phyloP scores from a whole-genome alignment of 164 flowering plant genomes.

The Piper betle region DNA sequence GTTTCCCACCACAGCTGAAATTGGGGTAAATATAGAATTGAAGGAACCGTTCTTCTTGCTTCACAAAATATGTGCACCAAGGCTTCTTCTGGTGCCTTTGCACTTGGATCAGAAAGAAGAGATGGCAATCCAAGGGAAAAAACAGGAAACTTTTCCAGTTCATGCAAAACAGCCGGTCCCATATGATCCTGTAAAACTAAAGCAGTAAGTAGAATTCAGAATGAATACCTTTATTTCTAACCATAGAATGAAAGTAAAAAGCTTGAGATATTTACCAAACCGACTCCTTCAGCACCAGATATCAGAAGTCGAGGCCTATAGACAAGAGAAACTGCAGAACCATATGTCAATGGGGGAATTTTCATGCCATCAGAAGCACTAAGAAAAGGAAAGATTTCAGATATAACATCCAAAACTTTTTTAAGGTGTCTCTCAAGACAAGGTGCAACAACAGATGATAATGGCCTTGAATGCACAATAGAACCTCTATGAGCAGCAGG shows the following conservation, averaged over 20 bases:
- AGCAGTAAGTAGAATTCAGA: slow-evolving; percentile 46
- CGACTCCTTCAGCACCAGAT: slow-evolving; percentile 69
- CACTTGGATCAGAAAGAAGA: slow-evolving; percentile 98
- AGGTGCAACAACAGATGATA: slow-evolving; percentile 80
- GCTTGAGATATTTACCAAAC: slow-evolving; percentile 62
- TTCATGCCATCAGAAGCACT: slow-evolving; percentile 44
- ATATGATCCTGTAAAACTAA: slow-evolving; percentile 89
- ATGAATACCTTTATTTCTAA: slow-evolving; percentile 1
- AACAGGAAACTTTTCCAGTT: slow-evolving; percentile 97
- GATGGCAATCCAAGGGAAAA: slow-evolving; percentile 94
- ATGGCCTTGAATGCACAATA: slow-evolving; percentile 83
- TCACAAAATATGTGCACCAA: slow-evolving; percentile 94
- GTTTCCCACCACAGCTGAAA: slow-evolving; percentile 97
- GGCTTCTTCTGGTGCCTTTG: slow-evolving; percentile 97
- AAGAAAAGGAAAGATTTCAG: slow-evolving; percentile 63
- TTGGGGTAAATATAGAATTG: slow-evolving; percentile 84
- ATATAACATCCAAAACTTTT: slow-evolving; percentile 49
- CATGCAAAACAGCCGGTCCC: slow-evolving; percentile 97
- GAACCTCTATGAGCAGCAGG: slow-evolving; percentile 99
- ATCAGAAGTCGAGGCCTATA: slow-evolving; percentile 86
- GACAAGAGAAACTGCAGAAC: slow-evolving; percentile 80
- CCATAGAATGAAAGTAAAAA: not conserved
- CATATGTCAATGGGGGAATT: slow-evolving; percentile 67
- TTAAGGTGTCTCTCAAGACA: slow-evolving; percentile 66
- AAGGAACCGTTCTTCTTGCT: slow-evolving; percentile 96